These are phyloP conservation scores for Fomitopsis betulina DNA, from an alignment of 1,284 basidiomycete species.

Conservation along the genomic window DNA sequence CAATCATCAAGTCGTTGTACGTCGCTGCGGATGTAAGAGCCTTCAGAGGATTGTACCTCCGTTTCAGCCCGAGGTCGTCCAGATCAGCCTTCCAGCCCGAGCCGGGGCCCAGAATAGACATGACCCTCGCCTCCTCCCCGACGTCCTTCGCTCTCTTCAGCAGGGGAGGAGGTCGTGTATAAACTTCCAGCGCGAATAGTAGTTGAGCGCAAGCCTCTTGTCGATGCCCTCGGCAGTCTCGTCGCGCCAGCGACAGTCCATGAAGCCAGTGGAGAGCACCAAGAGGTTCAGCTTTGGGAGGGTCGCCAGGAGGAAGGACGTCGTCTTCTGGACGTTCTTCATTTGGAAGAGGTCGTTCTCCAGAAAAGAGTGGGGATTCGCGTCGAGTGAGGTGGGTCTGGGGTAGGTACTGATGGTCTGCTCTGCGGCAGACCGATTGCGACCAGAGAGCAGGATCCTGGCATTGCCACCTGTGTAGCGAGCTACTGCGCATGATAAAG, in stretches of 20 bases:
- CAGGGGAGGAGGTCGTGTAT: slow-evolving; percentile 22
- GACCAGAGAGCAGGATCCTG: slow-evolving; percentile 32
- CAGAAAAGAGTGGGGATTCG: slow-evolving; percentile 30
- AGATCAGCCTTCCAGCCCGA: slow-evolving; percentile 22
- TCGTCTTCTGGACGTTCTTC: slow-evolving; percentile 26
- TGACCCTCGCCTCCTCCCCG: slow-evolving; percentile 24
- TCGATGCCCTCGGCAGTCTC: slow-evolving; percentile 27
- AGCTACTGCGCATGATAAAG: slow-evolving; percentile 27
- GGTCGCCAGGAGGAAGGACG: slow-evolving; percentile 20
- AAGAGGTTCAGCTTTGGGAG: slow-evolving; percentile 33
- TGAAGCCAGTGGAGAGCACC: slow-evolving; percentile 28
- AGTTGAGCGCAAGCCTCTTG: slow-evolving; percentile 22
- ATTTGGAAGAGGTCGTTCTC: slow-evolving; percentile 33
- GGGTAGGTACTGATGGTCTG: slow-evolving; percentile 31
- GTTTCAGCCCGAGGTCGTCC: slow-evolving; percentile 32
- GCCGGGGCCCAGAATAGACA: slow-evolving; percentile 20
- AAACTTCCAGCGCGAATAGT: slow-evolving; percentile 29
- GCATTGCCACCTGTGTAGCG: slow-evolving; percentile 28
- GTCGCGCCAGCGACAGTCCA: slow-evolving; percentile 26
- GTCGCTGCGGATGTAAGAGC: slow-evolving; percentile 23
- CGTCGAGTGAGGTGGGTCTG: slow-evolving; percentile 12
- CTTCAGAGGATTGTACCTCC: slow-evolving; percentile 21
- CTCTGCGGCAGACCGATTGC: slow-evolving; percentile 31
- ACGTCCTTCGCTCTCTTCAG: slow-evolving; percentile 20
- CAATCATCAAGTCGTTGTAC: slow-evolving; percentile 32